These are phyloP conservation scores for Periconia macrospinosa DNA, from an alignment of 2,329 filamentous ascomycete genomes.

Conservation along the genomic window DNA sequence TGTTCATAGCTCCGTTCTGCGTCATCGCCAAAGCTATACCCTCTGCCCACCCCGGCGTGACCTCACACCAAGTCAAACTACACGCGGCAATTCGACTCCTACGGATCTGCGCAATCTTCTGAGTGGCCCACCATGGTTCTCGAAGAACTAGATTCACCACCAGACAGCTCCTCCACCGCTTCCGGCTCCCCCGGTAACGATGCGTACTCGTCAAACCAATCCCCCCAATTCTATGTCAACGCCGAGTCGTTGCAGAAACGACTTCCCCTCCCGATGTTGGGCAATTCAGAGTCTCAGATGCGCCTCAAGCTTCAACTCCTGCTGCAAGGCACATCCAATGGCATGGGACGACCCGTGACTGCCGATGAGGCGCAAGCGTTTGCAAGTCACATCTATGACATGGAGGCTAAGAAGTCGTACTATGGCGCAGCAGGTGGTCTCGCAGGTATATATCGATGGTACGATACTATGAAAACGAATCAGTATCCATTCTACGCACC, in stretches of 20 bases:
- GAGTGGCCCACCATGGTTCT: slow-evolving; percentile 42
- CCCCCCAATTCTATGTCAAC: slow-evolving; percentile 36
- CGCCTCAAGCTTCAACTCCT: slow-evolving; percentile 30
- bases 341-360: slow-evolving; percentile 40
- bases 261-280: slow-evolving; percentile 33
- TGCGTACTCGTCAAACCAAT: slow-evolving; percentile 33
- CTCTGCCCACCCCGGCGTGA: slow-evolving; percentile 15
- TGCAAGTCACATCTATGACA: slow-evolving; percentile 43
- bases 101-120: not conserved
- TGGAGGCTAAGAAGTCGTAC: slow-evolving; percentile 43
- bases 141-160: slow-evolving; percentile 37
- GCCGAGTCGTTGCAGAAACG: slow-evolving; percentile 41
- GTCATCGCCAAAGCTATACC: slow-evolving; percentile 27
- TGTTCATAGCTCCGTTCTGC: slow-evolving; percentile 18
- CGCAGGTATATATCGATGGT: slow-evolving; percentile 37
- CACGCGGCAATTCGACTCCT: slow-evolving; percentile 23
- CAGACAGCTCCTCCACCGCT: slow-evolving; percentile 35
- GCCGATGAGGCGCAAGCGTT: slow-evolving; percentile 48
- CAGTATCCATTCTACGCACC: slow-evolving; percentile 47
- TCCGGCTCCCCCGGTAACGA: slow-evolving; percentile 41
- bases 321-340: slow-evolving; percentile 6
- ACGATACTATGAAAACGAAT: slow-evolving; percentile 35
- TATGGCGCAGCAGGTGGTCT: slow-evolving; percentile 39
- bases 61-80: slow-evolving; percentile 9
- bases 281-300: slow-evolving; percentile 29